Base-by-base conservation (phyloP, 139 green algal species). In the Micractinium sp. region DNA sequence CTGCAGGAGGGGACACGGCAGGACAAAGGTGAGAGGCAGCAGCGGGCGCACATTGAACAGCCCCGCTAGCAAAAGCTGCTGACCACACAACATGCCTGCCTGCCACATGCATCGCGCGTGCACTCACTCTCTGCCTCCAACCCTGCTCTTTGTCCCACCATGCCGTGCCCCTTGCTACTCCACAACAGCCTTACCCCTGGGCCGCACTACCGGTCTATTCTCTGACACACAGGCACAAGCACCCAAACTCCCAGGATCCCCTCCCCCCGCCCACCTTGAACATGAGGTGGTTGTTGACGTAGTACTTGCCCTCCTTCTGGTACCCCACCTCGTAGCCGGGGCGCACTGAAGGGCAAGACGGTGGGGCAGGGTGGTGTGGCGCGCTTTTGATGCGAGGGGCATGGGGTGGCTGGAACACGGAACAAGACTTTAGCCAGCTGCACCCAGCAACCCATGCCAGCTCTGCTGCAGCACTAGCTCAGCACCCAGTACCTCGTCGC, bases 281-380 rank as follows among this genome's bases (percentile, higher is more conserved):
- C 91, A 96, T 95, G 36, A 98, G 93, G 91, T 99, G 97, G 92
- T 99, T 99, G 95, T 97, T 97, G 63, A 99, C 92, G 90, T 95
- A 99, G 89, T 95, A 97, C 82, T 94, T 93, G 87, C 94, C 94
- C 60, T 93, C 92, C 15, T 92, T 85, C 71, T 93, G 85, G 86
- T 91, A 96, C 27, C 97, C 97, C 27, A 99, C 88, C 89, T 98
- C 94, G 92, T 97, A 99, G 33, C 97, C 97, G 9, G 96, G 95
- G 2, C 90, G 94, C 36, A 98, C 91, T 88, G 80, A 63, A 35
- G 9, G 12, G 35, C 74, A 60, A 53, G 7, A 33, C 35, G 25
- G 78, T 82, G 76, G n/a, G n/a, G n/a, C n/a, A n/a, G n/a, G 76
- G 76, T 41, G 73, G 23, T 3, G 76, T 80, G 74, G 36, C 12